Evolutionary conservation across 2,329 filamentous ascomycete species (phyloP).

Genomic region (Furcasterigmium furcatum): DNA sequence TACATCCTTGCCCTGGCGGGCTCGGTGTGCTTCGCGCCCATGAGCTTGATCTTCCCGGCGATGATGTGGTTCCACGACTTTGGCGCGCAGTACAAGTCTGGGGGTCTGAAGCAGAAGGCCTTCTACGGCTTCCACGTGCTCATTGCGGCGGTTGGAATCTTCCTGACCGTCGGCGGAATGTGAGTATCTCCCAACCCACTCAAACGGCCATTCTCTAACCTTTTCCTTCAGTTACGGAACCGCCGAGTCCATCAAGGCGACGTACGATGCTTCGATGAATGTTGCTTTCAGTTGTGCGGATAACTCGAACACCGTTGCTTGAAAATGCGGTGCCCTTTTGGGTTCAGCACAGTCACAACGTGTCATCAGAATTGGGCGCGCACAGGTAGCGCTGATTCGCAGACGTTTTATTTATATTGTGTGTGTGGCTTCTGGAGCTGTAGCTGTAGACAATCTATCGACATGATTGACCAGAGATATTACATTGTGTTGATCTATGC

Average conservation of each 20-base stretch:
- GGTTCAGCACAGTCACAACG: no score
- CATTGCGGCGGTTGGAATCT: slow-evolving; percentile 15
- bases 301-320: slow-evolving; percentile 12
- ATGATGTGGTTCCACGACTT: slow-evolving; percentile 21
- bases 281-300: slow-evolving; percentile 21
- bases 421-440: no score
- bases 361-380: no score
- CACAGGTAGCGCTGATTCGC: no score
- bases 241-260: slow-evolving; percentile 17
- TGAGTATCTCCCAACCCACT: no score
- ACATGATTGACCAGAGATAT: no score
- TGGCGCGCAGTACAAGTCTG: slow-evolving; percentile 14
- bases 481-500: no score
- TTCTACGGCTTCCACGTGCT: slow-evolving; percentile 17
- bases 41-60: slow-evolving; percentile 21
- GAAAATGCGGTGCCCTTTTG: no score
- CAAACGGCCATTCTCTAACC: not conserved
- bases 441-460: no score
- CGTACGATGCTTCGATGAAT: slow-evolving; percentile 16
- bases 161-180: slow-evolving; percentile 20
- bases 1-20: slow-evolving; percentile 27
- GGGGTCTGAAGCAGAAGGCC: slow-evolving; percentile 10
- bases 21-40: slow-evolving; percentile 23
- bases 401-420: no score
- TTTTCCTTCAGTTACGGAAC: slow-evolving; percentile 16